phyloP scores from a whole-genome alignment of 352 stramenopile species.

The Albugo laibachii region DNA sequence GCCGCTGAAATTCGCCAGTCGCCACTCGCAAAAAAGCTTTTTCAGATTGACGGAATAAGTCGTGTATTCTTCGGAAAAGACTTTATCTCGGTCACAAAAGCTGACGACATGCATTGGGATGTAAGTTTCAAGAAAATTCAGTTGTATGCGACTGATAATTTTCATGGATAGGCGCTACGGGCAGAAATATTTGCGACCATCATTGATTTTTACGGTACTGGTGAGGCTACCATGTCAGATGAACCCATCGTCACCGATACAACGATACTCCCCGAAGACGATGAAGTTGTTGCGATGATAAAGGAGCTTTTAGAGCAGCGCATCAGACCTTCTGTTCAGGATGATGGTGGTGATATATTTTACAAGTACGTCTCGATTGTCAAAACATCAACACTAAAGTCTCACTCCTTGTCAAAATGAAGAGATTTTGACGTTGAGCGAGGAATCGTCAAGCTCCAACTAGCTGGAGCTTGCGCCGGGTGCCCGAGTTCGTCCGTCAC shows the following conservation, averaged over 20 bases:
- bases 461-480: conserved; percentile 92
- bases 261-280: conserved; percentile 91
- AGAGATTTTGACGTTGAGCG: conserved; percentile 90
- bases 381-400: neutral
- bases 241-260: conserved; percentile 68
- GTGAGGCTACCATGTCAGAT: conserved; percentile 81
- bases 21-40: conserved; percentile 89
- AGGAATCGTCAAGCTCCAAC: conserved; percentile 77
- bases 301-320: conserved; percentile 98
- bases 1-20: conserved; percentile 82
- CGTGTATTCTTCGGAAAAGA: conserved; percentile 95
- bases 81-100: conserved; percentile 98
- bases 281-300: conserved; percentile 98
- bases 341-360: conserved; percentile 98
- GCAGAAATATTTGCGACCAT: conserved; percentile 92
- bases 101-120: conserved; percentile 86
- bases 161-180: conserved; percentile 29
- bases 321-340: conserved; percentile 97
- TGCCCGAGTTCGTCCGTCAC: conserved; percentile 96
- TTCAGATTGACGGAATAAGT: conserved; percentile 91
- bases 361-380: conserved; percentile 40
- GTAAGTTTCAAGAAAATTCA: conserved; percentile 19
- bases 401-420: neutral
- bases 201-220: conserved; percentile 94
- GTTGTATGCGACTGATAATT: neutral